A percentile compares a stretch with the other conserved stretches of the same genome.
Evolutionary conservation across 2,329 filamentous ascomycete genomes (phyloP).

Genomic region (Rutstroemia sp.): DNA sequence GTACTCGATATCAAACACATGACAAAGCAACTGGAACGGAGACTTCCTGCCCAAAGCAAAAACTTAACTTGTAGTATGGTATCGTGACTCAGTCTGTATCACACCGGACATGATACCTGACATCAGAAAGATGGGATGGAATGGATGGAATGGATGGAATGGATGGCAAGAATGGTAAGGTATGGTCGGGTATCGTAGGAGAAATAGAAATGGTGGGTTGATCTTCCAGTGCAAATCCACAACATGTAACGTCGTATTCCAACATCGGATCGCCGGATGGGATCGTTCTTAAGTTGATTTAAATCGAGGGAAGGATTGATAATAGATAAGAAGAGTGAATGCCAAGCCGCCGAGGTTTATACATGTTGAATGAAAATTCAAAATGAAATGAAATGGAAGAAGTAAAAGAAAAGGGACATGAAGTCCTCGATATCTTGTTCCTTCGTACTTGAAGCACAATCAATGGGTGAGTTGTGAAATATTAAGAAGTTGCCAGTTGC

Average conservation of each 20-base stretch:
- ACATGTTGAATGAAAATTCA: not conserved
- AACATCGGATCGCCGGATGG: not conserved
- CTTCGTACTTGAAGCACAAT: too few species aligned
- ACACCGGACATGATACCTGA: too few species aligned
- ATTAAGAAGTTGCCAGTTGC: too few species aligned
- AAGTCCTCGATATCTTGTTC: too few species aligned
- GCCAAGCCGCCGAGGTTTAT: not conserved
- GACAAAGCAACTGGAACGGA: not conserved
- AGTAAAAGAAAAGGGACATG: too few species aligned
- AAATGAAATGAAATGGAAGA: not conserved
- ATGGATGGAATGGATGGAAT: too few species aligned
- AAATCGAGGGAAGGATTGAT: not conserved
- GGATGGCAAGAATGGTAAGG: not conserved
- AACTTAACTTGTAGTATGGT: too few species aligned
- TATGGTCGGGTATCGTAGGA: not conserved
- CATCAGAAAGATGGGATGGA: too few species aligned
- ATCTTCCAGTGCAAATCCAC: not conserved
- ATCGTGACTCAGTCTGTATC: too few species aligned
- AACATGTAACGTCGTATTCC: slow-evolving; percentile 9
- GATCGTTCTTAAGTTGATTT: not conserved
- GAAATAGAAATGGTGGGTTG: not conserved
- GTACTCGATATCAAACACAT: not conserved
- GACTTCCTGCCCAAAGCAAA: too few species aligned
- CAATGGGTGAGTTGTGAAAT: too few species aligned
- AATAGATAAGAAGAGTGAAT: not conserved